These are phyloP conservation scores for Kwoniella heveanensis DNA, from an alignment of 768 basidiomycete species.

Conservation along the genomic window DNA sequence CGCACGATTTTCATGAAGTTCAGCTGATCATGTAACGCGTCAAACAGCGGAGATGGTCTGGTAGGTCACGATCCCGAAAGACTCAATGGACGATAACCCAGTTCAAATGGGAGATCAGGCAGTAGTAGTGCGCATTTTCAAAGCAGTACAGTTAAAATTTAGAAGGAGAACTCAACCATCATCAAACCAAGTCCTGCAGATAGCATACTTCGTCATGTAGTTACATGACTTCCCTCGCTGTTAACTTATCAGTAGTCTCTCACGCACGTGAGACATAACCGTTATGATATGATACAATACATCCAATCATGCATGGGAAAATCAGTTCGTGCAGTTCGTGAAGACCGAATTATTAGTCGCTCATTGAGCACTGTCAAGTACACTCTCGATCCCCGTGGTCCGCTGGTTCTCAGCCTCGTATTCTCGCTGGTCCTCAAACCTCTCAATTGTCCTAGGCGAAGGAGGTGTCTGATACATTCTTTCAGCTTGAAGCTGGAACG, in stretches of 20 bases:
- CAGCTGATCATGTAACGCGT: neutral
- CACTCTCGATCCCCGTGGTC: neutral
- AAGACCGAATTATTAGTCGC: neutral
- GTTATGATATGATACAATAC: neutral
- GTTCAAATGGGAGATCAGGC: too few species aligned
- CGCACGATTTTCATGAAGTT: neutral
- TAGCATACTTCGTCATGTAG: too few species aligned
- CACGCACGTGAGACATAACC: neutral
- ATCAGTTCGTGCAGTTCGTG: neutral
- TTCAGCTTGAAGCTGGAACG: slow-evolving; percentile 32
- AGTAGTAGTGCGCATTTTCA: too few species aligned
- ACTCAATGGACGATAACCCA: too few species aligned
- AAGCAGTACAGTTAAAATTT: too few species aligned
- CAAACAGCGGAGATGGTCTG: neutral
- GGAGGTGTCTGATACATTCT: slow-evolving; percentile 38
- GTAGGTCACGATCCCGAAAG: neutral
- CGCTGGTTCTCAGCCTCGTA: neutral
- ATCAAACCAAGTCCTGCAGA: too few species aligned
- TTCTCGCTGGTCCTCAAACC: slow-evolving; percentile 11
- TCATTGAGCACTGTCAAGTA: neutral
- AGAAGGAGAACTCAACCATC: too few species aligned
- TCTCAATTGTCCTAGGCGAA: slow-evolving; percentile 29
- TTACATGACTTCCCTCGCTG: too few species aligned
- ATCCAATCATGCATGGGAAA: neutral
- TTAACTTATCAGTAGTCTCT: too few species aligned